These are phyloP conservation scores for Ophiostoma tasmaniense DNA, from an alignment of 2,329 filamentous ascomycete species.

Conservation along the genomic window DNA sequence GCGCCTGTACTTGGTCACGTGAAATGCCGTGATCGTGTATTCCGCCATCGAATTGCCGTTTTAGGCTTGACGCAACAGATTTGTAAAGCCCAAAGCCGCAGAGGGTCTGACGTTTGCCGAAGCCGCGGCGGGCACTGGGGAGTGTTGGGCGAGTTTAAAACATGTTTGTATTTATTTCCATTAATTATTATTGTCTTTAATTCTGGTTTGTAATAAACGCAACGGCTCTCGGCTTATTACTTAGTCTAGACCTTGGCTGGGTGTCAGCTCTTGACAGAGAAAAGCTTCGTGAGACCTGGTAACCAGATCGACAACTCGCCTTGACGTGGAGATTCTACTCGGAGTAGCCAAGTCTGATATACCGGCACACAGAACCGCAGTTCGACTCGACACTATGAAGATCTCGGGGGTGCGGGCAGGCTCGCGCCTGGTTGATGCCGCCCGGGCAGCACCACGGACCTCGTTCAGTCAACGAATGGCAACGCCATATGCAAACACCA, in stretches of 20 bases:
- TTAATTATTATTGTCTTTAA: neutral
- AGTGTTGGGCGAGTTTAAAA: too few relatives aligned
- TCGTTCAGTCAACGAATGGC: neutral
- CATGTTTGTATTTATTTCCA: neutral
- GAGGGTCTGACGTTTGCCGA: slow-evolving; percentile 2
- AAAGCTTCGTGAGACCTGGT: neutral
- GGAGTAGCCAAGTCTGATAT: too few relatives aligned
- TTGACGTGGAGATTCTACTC: too few relatives aligned
- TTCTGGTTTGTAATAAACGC: neutral
- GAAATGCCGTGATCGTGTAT: slow-evolving; percentile 16
- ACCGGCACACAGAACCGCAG: too few relatives aligned
- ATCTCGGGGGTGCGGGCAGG: neutral
- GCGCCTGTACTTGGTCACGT: slow-evolving; percentile 13
- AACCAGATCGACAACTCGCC: neutral
- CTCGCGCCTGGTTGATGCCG: neutral
- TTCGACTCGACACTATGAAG: neutral
- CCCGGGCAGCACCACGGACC: neutral
- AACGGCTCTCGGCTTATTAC: neutral
- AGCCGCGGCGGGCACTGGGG: neutral
- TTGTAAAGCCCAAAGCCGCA: neutral
- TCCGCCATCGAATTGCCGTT: slow-evolving; percentile 6
- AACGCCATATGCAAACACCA: neutral
- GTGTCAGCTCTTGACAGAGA: neutral
- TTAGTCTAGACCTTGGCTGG: neutral
- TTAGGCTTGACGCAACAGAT: slow-evolving; percentile 8